Evolutionary conservation across 345 rosid genomes (phyloP).

Genomic region (Triadica sebifera): DNA sequence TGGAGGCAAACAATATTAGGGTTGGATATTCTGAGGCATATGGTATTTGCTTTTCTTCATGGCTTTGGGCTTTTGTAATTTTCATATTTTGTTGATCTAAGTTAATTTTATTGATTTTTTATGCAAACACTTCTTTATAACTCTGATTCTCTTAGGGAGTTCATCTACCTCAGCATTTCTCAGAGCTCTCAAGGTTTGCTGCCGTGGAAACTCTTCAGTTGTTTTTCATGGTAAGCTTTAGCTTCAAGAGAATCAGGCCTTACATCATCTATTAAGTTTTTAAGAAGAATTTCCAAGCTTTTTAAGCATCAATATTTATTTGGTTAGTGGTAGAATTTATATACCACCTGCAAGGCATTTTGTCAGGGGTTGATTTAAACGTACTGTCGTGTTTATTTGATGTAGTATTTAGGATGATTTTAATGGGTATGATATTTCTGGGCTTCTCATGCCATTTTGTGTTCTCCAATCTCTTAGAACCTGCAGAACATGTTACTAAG

Average conservation of each 20-base stretch:
- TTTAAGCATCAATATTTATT: constrained; percentile 1
- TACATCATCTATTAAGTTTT: neutral
- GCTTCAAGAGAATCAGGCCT: neutral
- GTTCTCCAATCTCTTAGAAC: constrained; percentile 35
- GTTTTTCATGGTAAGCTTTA: constrained; percentile 55
- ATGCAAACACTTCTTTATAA: constrained; percentile 9
- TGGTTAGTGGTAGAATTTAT: neutral
- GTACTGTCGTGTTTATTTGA: neutral
- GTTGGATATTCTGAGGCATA: constrained; percentile 62
- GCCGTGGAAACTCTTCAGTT: constrained; percentile 51
- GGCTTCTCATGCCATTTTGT: constrained; percentile 8
- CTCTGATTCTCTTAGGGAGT: constrained; percentile 44
- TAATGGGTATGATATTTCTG: too few relatives aligned
- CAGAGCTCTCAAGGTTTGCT: constrained; percentile 60
- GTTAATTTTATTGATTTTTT: neutral
- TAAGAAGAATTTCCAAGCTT: neutral
- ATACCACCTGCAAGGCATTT: neutral
- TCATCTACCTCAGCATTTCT: constrained; percentile 51
- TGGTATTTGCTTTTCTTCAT: constrained; percentile 41
- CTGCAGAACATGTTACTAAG: constrained; percentile 52
- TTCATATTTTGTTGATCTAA: neutral
- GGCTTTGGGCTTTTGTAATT: neutral
- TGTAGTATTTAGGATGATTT: neutral
- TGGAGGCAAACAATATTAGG: constrained; percentile 72
- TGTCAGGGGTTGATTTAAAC: neutral